These are phyloP conservation scores for Paramecium sexaurelia DNA, from an alignment of 73 alveolate species.

Conservation along the genomic window DNA sequence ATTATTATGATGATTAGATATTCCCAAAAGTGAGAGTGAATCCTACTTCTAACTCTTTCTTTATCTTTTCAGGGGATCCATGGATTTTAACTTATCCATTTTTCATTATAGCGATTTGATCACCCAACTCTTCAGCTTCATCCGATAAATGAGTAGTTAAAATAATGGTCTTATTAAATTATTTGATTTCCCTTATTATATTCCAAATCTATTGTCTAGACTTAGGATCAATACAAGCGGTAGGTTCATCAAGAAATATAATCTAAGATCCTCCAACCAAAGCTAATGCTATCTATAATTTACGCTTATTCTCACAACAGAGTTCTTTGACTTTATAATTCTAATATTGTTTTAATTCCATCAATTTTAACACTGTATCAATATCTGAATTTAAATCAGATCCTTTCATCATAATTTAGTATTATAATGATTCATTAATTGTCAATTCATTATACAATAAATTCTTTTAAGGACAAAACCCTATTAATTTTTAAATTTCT, in stretches of 20 bases:
- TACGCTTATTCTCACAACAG: conserved; percentile 98
- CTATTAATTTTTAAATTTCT: conserved; percentile 85
- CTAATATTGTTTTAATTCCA: conserved; percentile 72
- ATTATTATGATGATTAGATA: neutral
- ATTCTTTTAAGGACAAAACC: conserved; percentile 99
- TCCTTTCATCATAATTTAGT: conserved; percentile 75
- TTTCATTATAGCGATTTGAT: conserved; percentile 84
- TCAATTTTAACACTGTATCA: conserved; percentile 71
- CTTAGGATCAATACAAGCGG: conserved; percentile 97
- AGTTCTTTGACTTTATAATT: conserved; percentile 76
- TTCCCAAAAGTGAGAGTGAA: conserved; percentile 54
- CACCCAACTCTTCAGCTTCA: conserved; percentile 90
- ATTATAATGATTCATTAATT: conserved; percentile 76
- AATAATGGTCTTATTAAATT: conserved; percentile 83
- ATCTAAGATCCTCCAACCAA: conserved; percentile 94
- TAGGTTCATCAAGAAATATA: conserved; percentile 97
- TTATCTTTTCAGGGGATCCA: conserved; percentile 78
- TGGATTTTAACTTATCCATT: conserved; percentile 74
- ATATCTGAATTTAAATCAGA: neutral
- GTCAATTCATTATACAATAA: conserved; percentile 89
- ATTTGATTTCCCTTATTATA: conserved; percentile 91
- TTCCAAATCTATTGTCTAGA: conserved; percentile 97
- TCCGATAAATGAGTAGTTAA: conserved; percentile 91
- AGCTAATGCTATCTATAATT: conserved; percentile 94
- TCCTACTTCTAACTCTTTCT: conserved; percentile 80